A percentile compares a stretch with the other conserved stretches of the same genome.
phyloP scores from a whole-genome alignment of 2,329 filamentous ascomycete genomes.

The Ascochyta clinopodiicola region DNA sequence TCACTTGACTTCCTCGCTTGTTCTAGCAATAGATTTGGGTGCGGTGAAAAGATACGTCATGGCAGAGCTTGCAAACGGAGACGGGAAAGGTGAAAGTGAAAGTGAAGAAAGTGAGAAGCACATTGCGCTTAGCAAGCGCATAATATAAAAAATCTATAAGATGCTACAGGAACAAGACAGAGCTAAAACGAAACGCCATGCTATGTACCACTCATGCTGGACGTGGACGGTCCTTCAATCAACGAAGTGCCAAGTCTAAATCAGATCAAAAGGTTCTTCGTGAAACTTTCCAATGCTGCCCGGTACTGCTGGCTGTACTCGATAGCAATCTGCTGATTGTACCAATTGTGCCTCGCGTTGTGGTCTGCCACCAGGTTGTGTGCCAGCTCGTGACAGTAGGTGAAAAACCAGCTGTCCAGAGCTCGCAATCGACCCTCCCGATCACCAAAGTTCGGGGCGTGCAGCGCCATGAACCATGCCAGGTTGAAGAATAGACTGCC shows the following conservation, averaged over 20 bases:
- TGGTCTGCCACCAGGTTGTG: conserved; percentile 88
- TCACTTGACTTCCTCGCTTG: neutral
- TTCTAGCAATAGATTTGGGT: neutral
- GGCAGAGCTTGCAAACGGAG: conserved; percentile 1
- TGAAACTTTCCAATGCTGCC: conserved; percentile 32
- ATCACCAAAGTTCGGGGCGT: conserved; percentile 51
- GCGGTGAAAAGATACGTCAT: neutral
- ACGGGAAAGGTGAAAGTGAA: neutral
- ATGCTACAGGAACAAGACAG: neutral
- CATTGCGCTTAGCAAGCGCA: neutral
- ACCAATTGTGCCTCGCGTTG: conserved; percentile 49
- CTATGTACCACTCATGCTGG: neutral
- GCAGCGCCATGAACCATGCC: conserved; percentile 82
- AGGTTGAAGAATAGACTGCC: conserved; percentile 95
- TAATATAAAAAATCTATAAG: neutral
- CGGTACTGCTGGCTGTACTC: conserved; percentile 45
- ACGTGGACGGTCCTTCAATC: neutral
- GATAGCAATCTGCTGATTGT: conserved; percentile 48
- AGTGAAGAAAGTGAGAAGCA: neutral
- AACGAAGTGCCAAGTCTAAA: neutral
- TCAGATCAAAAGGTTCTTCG: conserved; percentile 27
- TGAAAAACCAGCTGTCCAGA: conserved; percentile 88
- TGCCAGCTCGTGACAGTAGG: conserved; percentile 93
- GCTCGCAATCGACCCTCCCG: conserved; percentile 48
- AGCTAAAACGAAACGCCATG: neutral